A percentile compares a stretch with the other conserved stretches of the same genome.
Evolutionary conservation across 306 rosid species (phyloP).

Genomic region (Pterocarpus macrocarpus): DNA sequence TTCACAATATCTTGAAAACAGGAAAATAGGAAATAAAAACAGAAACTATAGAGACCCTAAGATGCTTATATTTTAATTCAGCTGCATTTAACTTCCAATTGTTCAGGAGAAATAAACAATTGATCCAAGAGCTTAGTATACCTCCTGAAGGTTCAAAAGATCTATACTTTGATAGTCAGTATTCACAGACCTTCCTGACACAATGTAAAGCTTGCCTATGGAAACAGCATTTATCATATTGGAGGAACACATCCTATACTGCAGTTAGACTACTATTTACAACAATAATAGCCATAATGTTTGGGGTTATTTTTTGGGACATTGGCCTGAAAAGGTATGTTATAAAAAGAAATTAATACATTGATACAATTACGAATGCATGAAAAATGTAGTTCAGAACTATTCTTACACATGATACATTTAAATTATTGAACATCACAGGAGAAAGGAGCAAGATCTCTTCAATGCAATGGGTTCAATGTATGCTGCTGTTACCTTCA

Average conservation of each 20-base stretch:
- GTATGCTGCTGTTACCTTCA: constrained; percentile 72
- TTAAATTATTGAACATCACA: constrained; percentile 29
- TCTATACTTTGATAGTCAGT: constrained; percentile 49
- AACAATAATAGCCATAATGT: constrained; percentile 53
- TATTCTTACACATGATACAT: constrained; percentile 5
- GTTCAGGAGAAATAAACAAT: constrained; percentile 55
- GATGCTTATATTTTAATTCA: constrained; percentile 14
- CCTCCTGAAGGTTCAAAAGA: constrained; percentile 53
- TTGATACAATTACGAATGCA: neutral
- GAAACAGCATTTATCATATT: constrained; percentile 62
- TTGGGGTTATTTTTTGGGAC: constrained; percentile 59
- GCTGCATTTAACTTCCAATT: constrained; percentile 9
- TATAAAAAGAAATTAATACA: neutral
- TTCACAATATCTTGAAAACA: neutral
- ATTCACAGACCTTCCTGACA: constrained; percentile 47
- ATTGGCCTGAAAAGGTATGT: constrained; percentile 57
- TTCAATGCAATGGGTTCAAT: constrained; percentile 86
- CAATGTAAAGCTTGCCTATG: constrained; percentile 58
- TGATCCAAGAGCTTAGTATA: constrained; percentile 52
- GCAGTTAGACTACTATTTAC: constrained; percentile 59
- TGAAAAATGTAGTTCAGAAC: neutral
- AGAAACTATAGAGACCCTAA: neutral
- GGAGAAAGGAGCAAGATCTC: constrained; percentile 67
- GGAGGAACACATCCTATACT: constrained; percentile 59
- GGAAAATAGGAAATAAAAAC: too few species aligned